phyloP scores from a whole-genome alignment of 2,329 filamentous ascomycete genomes.

The Akanthomyces lecanii region DNA sequence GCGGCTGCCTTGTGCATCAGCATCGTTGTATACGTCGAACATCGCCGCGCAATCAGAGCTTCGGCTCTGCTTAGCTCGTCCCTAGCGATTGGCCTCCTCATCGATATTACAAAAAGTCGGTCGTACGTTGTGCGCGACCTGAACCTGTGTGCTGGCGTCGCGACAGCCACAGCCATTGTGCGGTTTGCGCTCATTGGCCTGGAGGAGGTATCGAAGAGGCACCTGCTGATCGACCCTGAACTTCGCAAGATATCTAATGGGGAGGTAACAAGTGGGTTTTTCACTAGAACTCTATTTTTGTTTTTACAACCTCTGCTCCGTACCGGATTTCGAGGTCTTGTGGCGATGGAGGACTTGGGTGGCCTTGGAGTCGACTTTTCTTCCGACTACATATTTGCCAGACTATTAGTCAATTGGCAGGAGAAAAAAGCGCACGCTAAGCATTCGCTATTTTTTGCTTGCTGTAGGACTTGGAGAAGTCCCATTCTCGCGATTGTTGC shows the following conservation, averaged over 20 bases:
- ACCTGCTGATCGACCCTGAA: not conserved
- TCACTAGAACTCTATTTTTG: not conserved
- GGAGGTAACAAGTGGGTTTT: not conserved
- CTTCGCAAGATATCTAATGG: not conserved
- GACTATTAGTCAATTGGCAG: not conserved
- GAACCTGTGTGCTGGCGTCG: not conserved
- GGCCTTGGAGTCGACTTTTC: not conserved
- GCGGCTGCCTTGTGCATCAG: not conserved
- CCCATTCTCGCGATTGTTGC: not conserved
- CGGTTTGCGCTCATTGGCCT: not conserved
- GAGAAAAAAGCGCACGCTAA: no score
- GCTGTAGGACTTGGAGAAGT: slow-evolving; percentile 23
- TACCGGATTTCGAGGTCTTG: not conserved
- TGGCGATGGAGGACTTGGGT: not conserved
- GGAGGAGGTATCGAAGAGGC: not conserved
- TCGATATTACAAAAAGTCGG: not conserved
- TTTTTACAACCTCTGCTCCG: not conserved
- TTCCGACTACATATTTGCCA: not conserved
- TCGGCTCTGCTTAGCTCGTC: not conserved
- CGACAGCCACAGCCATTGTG: not conserved
- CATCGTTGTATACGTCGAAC: not conserved
- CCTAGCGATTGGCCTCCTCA: not conserved
- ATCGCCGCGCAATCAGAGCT: not conserved
- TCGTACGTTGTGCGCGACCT: not conserved
- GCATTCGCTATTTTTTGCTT: slow-evolving; percentile 5